Evolutionary conservation across 441 rosid genomes (phyloP).

Genomic region (Manihot esculenta): DNA sequence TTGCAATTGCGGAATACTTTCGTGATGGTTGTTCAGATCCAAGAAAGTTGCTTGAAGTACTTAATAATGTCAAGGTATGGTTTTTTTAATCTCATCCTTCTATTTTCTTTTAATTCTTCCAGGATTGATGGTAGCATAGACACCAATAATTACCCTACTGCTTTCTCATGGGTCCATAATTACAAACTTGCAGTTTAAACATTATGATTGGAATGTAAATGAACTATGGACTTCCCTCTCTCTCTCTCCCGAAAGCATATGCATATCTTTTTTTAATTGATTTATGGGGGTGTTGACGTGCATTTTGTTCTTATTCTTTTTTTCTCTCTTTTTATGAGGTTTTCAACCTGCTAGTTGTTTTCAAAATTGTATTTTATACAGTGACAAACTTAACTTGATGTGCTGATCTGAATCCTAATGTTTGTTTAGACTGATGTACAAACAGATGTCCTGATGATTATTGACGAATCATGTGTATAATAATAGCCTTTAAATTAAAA

Average conservation of each 20-base stretch:
- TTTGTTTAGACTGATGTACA: not conserved
- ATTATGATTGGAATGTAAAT: not conserved
- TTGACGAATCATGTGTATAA: not conserved
- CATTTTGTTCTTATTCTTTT: too few species aligned
- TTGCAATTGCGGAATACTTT: slow-evolving; percentile 78
- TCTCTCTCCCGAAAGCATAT: too few species aligned
- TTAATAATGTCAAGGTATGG: slow-evolving; percentile 70
- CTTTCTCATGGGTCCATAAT: not conserved
- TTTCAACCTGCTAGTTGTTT: too few species aligned
- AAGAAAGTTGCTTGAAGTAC: slow-evolving; percentile 68
- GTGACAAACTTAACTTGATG: not conserved
- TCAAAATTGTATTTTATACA: not conserved
- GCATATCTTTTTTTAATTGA: too few species aligned
- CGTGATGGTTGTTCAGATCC: slow-evolving; percentile 73
- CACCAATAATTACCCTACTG: not conserved
- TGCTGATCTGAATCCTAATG: not conserved
- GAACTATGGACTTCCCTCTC: not conserved
- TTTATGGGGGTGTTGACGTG: too few species aligned
- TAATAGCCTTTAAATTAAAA: too few species aligned
- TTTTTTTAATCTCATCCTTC: not conserved
- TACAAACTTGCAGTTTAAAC: not conserved
- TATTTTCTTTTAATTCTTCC: not conserved
- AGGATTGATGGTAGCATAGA: not conserved
- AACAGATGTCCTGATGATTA: not conserved
- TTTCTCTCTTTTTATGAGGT: too few species aligned